A percentile compares a stretch with the other conserved stretches of the same genome.
Evolutionary conservation across 495 filamentous ascomycete genomes (phyloP).

Genomic region (Hypoxylon trugodes): DNA sequence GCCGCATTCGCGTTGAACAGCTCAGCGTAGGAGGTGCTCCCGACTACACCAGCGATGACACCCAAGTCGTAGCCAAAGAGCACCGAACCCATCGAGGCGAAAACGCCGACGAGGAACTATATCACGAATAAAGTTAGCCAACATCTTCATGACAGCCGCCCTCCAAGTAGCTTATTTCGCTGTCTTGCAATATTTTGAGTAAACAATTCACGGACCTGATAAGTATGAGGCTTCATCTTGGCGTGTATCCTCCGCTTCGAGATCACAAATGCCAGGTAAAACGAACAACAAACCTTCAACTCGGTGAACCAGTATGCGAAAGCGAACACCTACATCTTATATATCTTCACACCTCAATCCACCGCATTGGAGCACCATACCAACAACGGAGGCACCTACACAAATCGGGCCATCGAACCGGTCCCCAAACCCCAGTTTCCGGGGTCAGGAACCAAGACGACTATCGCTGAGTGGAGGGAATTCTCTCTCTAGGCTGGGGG

Average conservation of each 20-base stretch:
- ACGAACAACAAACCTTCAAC: neutral
- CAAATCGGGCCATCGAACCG: neutral
- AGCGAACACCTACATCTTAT: conserved; percentile 4
- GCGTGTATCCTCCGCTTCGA: too few relatives aligned
- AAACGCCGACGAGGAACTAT: conserved; percentile 68
- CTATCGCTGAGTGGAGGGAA: conserved; percentile 27
- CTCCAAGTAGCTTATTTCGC: too few relatives aligned
- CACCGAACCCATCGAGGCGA: conserved; percentile 69
- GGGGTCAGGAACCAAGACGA: neutral
- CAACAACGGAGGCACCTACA: too few relatives aligned
- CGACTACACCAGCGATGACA: conserved; percentile 69
- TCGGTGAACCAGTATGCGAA: conserved; percentile 12
- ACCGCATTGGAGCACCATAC: too few relatives aligned
- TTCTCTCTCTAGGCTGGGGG: too few relatives aligned
- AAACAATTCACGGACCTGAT: conserved; percentile 34
- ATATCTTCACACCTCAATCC: neutral
- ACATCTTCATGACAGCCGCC: neutral
- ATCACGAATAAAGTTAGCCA: neutral
- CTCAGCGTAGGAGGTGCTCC: conserved; percentile 56
- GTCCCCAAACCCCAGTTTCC: conserved; percentile 6
- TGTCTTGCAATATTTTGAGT: neutral
- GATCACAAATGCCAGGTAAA: too few relatives aligned
- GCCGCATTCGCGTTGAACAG: conserved; percentile 62
- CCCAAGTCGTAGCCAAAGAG: conserved; percentile 65
- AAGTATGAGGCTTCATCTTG: conserved; percentile 44